A percentile compares a stretch with the other conserved stretches of the same genome.
phyloP scores from a whole-genome alignment of 2,329 filamentous ascomycete genomes.

The Penicillium aurantiogriseum region DNA sequence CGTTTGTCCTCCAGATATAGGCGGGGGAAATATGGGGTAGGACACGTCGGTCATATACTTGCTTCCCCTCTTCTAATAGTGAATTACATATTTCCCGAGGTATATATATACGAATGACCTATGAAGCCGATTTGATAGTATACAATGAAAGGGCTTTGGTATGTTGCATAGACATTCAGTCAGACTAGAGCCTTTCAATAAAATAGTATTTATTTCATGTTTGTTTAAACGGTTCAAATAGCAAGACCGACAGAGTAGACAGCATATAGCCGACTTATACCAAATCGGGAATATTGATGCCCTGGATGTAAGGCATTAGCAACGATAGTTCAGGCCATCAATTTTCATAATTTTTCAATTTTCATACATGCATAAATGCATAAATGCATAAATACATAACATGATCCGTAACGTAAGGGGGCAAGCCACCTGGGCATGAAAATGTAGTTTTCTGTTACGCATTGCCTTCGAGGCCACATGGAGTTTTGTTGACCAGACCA shows the following conservation, averaged over 20 bases:
- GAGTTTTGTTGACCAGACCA: neutral
- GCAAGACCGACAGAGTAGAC: neutral
- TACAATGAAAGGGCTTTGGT: neutral
- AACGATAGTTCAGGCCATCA: neutral
- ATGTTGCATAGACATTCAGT: neutral
- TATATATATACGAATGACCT: neutral
- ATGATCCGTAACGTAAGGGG: slow-evolving; percentile 2
- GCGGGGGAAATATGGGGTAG: slow-evolving; percentile 1
- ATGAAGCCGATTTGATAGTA: neutral
- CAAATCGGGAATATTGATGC: neutral
- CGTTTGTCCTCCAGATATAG: neutral
- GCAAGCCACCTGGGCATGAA: neutral
- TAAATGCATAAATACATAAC: neutral
- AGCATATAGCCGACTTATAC: slow-evolving; percentile 1
- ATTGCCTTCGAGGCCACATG: neutral
- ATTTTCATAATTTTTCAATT: neutral
- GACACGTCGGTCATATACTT: neutral
- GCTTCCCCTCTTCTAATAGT: neutral
- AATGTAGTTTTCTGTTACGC: neutral
- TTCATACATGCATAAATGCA: neutral
- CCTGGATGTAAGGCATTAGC: neutral
- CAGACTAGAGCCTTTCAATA: too few relatives aligned
- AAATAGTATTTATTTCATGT: neutral
- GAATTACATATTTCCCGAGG: neutral
- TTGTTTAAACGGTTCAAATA: neutral